Base-by-base conservation (phyloP, 139 green algal species). In the Protoeuglena noctilucae region DNA sequence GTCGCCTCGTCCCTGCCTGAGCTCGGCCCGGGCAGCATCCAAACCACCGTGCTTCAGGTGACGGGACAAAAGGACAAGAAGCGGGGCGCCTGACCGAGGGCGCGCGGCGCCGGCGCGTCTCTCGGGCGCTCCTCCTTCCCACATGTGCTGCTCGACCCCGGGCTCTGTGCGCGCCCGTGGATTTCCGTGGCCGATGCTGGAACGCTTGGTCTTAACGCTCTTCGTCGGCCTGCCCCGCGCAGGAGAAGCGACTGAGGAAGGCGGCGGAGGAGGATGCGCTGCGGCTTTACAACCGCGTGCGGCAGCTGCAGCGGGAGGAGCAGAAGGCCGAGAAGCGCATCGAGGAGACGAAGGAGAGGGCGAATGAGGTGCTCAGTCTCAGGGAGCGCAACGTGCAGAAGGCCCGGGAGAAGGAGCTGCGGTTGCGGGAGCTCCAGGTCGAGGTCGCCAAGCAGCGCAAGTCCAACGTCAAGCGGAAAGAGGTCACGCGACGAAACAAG, bases 241-340 rank as follows among this genome's bases (percentile, higher is more conserved):
- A 51, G 16, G 53, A 59, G 39, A 59, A 63, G 48, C 25, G 47
- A 5, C 31, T 40, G n/a, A 57, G 57, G 27, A 59, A 58, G 28
- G 30, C 39, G 22, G 76, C 71, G 2, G 73, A 84, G 53, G 73
- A 84, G 18, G 76, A 84, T 56, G 72, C 74, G 6, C 43, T 73
- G 41, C 62, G 66, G 7, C 61, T 84, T n/a, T 78, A 79, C 60
- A 84, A 84, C 55, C 71, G 76, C 23, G 74, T 87, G 0, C 29
- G 67, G 48, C 74, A 81, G 56, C 61, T 87, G 30, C 65, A 83
- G 56, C 84, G 82, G 58, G 76, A 86, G 55, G 75, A 84, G 56
- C 68, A 80, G 29, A 53, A 60, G 28, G 56, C 56, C 22, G 12
- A 66, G 34, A 80, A 76, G 57, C 62, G 77, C 19, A 78, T 85